These are phyloP conservation scores for Calonectria pteridis DNA, from an alignment of 2,329 filamentous ascomycete species.

Conservation along the genomic window DNA sequence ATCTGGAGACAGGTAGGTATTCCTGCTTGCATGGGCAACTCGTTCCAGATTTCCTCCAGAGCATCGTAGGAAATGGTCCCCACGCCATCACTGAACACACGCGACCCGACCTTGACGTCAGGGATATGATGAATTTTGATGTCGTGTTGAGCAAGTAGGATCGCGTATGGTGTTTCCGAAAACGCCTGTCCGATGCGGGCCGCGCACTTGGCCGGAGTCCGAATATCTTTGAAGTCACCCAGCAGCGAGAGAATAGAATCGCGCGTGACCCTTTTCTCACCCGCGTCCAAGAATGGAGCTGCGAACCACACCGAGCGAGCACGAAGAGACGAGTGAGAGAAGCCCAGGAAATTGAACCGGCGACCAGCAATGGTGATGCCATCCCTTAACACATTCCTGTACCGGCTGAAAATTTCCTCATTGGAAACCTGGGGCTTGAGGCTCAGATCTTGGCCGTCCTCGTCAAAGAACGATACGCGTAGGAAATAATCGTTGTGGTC, in stretches of 20 bases:
- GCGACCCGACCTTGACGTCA: conserved; percentile 66
- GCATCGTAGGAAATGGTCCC: conserved; percentile 77
- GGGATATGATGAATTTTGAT: conserved; percentile 53
- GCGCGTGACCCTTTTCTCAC: conserved; percentile 49
- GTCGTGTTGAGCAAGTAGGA: conserved; percentile 59
- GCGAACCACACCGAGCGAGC: conserved; percentile 77
- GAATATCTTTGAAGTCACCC: conserved; percentile 64
- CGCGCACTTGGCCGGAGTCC: conserved; percentile 67
- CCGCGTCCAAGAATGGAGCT: conserved; percentile 58
- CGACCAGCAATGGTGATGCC: conserved; percentile 75
- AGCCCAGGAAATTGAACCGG: conserved; percentile 77
- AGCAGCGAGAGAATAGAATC: conserved; percentile 59
- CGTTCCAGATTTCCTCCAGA: conserved; percentile 69
- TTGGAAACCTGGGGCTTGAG: conserved; percentile 64
- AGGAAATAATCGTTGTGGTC: conserved; percentile 73
- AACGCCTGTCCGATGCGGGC: conserved; percentile 77
- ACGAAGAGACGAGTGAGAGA: conserved; percentile 83
- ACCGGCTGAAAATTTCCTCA: conserved; percentile 68
- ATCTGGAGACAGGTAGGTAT: conserved; percentile 80
- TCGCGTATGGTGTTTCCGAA: conserved; percentile 77
- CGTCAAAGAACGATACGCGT: conserved; percentile 80
- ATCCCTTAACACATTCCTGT: conserved; percentile 67
- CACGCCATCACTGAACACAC: conserved; percentile 83
- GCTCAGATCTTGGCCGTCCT: conserved; percentile 74
- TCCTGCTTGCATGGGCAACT: conserved; percentile 60